phyloP scores from a whole-genome alignment of 2,329 filamentous ascomycete species.

The Trichoderma citrinoviride region DNA sequence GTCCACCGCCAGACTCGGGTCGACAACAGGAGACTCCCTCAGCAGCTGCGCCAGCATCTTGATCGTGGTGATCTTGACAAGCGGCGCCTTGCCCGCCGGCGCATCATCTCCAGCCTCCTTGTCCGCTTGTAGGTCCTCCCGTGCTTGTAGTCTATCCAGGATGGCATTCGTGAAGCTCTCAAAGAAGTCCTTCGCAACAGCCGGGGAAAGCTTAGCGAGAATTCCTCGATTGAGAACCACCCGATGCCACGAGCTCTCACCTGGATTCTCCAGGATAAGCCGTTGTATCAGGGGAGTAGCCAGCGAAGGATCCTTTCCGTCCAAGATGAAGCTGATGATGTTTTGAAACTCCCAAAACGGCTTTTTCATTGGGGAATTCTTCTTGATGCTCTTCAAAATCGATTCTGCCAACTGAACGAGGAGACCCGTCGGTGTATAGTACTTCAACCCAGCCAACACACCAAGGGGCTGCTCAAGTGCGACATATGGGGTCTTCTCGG shows the following conservation, averaged over 20 bases:
- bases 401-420: slow-evolving; percentile 4
- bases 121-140: background rate
- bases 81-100: slow-evolving; percentile 18
- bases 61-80: slow-evolving; percentile 38
- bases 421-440: background rate
- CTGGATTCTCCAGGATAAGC: slow-evolving; percentile 11
- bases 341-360: background rate
- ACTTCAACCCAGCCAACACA: background rate
- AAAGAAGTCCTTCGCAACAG: slow-evolving; percentile 30
- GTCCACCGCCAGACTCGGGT: slow-evolving; percentile 28
- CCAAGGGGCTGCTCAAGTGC: background rate
- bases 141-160: slow-evolving; percentile 30
- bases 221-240: background rate
- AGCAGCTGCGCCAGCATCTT: slow-evolving; percentile 40
- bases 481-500: background rate
- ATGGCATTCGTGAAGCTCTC: slow-evolving; percentile 31
- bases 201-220: slow-evolving; percentile 27
- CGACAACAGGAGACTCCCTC: slow-evolving; percentile 30
- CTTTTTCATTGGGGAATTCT: background rate
- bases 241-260: slow-evolving; percentile 19
- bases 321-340: background rate
- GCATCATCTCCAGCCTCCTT: background rate
- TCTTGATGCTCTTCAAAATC: background rate
- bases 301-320: background rate
- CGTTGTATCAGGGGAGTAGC: slow-evolving; percentile 2